Percentiles rank a stretch among this genome's conserved stretches.
These are phyloP conservation scores for Papiliotrema flavescens DNA, from an alignment of 1,284 basidiomycete species.

Conservation along the genomic window DNA sequence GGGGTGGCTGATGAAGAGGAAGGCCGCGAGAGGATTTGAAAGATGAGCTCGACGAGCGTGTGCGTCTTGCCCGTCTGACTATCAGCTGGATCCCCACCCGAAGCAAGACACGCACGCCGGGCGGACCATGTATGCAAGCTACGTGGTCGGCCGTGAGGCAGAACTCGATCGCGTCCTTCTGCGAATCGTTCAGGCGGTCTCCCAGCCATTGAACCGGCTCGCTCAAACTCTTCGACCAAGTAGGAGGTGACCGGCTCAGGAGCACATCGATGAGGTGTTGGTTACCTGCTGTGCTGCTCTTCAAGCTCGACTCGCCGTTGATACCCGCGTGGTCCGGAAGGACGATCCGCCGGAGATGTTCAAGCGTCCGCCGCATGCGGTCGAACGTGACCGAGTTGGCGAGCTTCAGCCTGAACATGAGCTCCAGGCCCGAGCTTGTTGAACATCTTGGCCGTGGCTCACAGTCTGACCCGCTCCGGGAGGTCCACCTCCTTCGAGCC, in stretches of 20 bases:
- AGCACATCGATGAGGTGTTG: constrained; percentile 60
- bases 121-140: constrained; percentile 94
- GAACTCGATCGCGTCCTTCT: constrained; percentile 64
- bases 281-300: constrained; percentile 12
- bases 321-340: constrained; percentile 12
- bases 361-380: constrained; percentile 76
- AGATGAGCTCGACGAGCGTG: constrained; percentile 83
- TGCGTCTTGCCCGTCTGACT: constrained; percentile 78
- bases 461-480: constrained; percentile 74
- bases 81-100: neutral
- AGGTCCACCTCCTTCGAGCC: constrained; percentile 66
- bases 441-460: constrained; percentile 11
- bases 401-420: constrained; percentile 63
- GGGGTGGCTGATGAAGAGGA: constrained; percentile 37
- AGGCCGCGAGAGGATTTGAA: constrained; percentile 62
- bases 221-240: constrained; percentile 18
- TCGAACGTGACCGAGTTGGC: constrained; percentile 91
- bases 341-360: constrained; percentile 58
- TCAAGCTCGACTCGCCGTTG: constrained; percentile 1
- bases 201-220: constrained; percentile 67
- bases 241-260: constrained; percentile 56
- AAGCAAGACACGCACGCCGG: constrained; percentile 57
- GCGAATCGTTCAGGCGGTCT: constrained; percentile 70
- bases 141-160: constrained; percentile 58
- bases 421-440: neutral